Evolutionary conservation across 805 yeast species (phyloP).

Genomic region (Metschnikowia gruessii): DNA sequence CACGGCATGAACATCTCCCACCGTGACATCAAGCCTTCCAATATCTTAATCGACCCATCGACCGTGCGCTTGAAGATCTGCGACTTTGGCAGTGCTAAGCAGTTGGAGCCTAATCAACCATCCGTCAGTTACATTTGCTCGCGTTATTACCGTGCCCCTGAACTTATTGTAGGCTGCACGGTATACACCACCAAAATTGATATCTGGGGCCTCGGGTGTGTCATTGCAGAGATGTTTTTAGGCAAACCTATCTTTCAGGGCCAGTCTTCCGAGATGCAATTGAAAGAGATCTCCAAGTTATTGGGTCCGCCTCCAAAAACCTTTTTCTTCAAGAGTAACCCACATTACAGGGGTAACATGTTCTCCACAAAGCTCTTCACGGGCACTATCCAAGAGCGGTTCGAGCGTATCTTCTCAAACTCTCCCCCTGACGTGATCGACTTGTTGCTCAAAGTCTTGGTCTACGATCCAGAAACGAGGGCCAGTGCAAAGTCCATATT

Average conservation of each 20-base stretch:
- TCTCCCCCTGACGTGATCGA: constrained; percentile 88
- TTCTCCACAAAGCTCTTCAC: constrained; percentile 62
- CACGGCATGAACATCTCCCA: constrained; percentile 81
- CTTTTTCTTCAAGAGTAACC: constrained; percentile 70
- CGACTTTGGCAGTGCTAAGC: constrained; percentile 84
- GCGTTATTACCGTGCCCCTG: constrained; percentile 95
- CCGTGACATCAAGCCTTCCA: constrained; percentile 82
- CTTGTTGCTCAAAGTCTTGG: constrained; percentile 73
- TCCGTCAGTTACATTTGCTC: constrained; percentile 95
- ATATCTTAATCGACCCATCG: constrained; percentile 71
- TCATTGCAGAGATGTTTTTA: constrained; percentile 87
- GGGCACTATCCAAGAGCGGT: constrained; percentile 50
- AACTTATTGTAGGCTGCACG: constrained; percentile 86
- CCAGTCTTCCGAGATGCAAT: constrained; percentile 79
- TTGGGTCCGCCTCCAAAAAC: constrained; percentile 80
- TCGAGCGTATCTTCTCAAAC: constrained; percentile 49
- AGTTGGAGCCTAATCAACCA: constrained; percentile 74
- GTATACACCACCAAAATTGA: constrained; percentile 88
- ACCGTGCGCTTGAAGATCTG: constrained; percentile 69
- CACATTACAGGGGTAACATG: constrained; percentile 72
- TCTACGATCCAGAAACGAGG: constrained; percentile 86
- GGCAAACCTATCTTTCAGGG: constrained; percentile 97
- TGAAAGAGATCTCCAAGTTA: constrained; percentile 84
- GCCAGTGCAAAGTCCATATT: constrained; percentile 77
- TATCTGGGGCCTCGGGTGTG: constrained; percentile 98